Evolutionary conservation across 2,329 filamentous ascomycete genomes (phyloP), one percentile per base, ranked within the genome.

Genomic region (Cucurbitaria berberidis): DNA sequence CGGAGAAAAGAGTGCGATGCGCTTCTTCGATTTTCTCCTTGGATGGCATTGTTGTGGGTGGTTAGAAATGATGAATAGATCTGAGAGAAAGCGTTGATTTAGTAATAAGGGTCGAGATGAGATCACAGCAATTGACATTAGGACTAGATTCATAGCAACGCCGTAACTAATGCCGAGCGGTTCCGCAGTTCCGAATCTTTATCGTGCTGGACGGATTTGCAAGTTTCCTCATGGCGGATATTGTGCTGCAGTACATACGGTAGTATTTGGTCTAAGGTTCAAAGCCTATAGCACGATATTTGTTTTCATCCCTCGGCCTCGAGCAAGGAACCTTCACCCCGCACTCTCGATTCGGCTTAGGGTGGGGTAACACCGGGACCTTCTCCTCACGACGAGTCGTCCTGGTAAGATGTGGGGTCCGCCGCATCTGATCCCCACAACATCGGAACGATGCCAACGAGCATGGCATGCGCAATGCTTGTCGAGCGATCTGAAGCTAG

Each of bases 1-100:
- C 47, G 2, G 60, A 51, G 16, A 61, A 64, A 16, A 62, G 54
- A 3, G 45, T 52, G 29, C 57, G 59, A 44, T 63, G 59, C 10
- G 51, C 55, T 45, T 53, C 36, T 38, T 44, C 30, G 16, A 55
- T 45, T 21, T 51, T 53, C 15, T 47, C 47, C 11, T 41, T 51
- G 26, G 36, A 34, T 16, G 30, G 13, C 30, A 34, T 34, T 34
- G 30, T 16, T 26, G 24, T 9, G 24, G n/a, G n/a, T n/a, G n/a
- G n/a, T n/a, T n/a, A n/a, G n/a, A n/a, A n/a, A n/a, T n/a, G n/a
- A n/a, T n/a, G n/a, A n/a, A n/a, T n/a, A n/a, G n/a, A n/a, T n/a
- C n/a, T n/a, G n/a, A n/a, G n/a, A n/a, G n/a, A n/a, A n/a, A n/a
- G n/a, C n/a, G n/a, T n/a, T n/a, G n/a, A n/a, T n/a, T 30, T 13